Percentiles rank a stretch among this genome's conserved stretches.
phyloP scores from a whole-genome alignment of 305 asterid genomes.

The Fraxinus angustifolia region DNA sequence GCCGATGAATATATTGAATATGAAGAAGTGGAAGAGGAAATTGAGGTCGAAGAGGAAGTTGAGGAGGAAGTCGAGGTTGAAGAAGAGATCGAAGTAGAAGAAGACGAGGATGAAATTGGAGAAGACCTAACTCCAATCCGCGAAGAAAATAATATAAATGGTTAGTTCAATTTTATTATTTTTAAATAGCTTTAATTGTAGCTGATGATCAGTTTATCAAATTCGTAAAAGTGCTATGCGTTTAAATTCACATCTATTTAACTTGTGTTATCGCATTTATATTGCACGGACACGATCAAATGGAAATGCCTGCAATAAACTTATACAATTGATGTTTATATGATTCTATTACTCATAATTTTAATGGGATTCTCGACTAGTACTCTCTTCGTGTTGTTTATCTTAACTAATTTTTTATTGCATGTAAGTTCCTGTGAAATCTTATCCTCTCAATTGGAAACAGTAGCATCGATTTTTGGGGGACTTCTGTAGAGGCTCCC shows the following conservation, averaged over 20 bases:
- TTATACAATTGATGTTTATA: background rate
- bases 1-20: slow-evolving; percentile 37
- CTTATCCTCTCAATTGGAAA: background rate
- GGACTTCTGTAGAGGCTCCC: background rate
- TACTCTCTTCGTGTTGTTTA: background rate
- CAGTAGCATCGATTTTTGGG: background rate
- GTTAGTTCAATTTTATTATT: slow-evolving; percentile 33
- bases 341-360: background rate
- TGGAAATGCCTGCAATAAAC: slow-evolving; percentile 25
- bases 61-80: slow-evolving; percentile 57
- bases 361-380: background rate
- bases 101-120: slow-evolving; percentile 27
- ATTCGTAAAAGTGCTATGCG: background rate
- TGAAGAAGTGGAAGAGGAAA: slow-evolving; percentile 46
- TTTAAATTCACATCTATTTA: background rate
- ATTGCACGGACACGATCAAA: slow-evolving; percentile 3
- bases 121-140: slow-evolving; percentile 31
- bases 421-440: background rate
- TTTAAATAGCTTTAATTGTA: background rate
- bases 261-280: background rate
- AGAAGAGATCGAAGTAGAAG: slow-evolving; percentile 37
- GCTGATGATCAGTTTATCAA: background rate
- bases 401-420: background rate
- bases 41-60: slow-evolving; percentile 50
- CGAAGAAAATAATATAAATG: slow-evolving; percentile 31